Evolutionary conservation across 345 rosid species (phyloP).

Genomic region (Euphorbia peplus): DNA sequence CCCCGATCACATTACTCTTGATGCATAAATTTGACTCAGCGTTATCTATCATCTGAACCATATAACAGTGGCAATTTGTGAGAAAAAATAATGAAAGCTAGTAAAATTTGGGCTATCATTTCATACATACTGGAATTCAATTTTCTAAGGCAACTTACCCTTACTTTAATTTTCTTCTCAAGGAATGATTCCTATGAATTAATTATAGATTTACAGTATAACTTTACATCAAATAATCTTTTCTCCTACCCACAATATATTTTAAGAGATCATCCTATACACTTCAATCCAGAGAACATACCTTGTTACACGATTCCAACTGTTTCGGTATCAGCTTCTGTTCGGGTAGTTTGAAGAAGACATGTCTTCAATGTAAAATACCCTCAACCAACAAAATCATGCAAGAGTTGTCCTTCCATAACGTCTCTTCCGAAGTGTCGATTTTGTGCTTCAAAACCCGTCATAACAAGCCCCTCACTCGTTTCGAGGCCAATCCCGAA

Average conservation of each 20-base stretch:
- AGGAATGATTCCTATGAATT: slow-evolving; percentile 6
- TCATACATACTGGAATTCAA: not conserved
- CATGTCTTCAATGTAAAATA: not conserved
- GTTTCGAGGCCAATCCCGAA: slow-evolving; percentile 36
- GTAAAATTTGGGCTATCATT: not conserved
- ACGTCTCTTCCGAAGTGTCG: slow-evolving; percentile 59
- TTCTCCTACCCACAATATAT: slow-evolving; percentile 6
- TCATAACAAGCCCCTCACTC: slow-evolving; percentile 12
- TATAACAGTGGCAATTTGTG: not conserved
- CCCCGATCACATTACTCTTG: too few species aligned
- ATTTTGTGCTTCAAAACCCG: slow-evolving; percentile 12
- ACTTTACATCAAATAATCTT: slow-evolving; percentile 26
- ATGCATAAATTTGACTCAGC: too few species aligned
- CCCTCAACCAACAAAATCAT: slow-evolving; percentile 78
- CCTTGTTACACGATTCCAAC: slow-evolving; percentile 11
- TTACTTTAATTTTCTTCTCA: not conserved
- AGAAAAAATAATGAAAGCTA: not conserved
- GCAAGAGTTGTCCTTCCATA: slow-evolving; percentile 84
- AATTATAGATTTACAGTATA: slow-evolving; percentile 29
- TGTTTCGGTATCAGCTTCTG: slow-evolving; percentile 6
- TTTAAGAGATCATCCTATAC: slow-evolving; percentile 16
- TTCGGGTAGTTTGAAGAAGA: slow-evolving; percentile 5
- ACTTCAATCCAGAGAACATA: slow-evolving; percentile 16
- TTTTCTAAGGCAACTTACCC: not conserved
- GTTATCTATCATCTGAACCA: too few species aligned